These are phyloP conservation scores for Colletotrichum lentis DNA, from an alignment of 2,329 filamentous ascomycete species.

Conservation along the genomic window DNA sequence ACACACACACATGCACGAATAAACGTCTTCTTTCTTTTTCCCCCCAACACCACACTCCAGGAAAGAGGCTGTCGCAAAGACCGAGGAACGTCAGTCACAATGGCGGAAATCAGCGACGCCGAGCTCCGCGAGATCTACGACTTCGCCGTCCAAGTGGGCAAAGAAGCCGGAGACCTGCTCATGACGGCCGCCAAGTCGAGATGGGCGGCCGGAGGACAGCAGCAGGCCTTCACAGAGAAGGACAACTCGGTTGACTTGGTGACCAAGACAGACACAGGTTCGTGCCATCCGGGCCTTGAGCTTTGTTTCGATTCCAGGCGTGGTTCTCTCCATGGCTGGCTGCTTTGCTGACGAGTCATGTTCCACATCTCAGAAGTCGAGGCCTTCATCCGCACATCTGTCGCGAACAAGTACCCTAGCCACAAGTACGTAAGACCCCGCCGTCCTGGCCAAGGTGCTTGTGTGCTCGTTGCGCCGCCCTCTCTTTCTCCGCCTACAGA, in stretches of 20 bases:
- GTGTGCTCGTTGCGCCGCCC: conserved; percentile 3
- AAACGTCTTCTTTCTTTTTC: background rate
- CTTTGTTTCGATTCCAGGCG: too few species aligned
- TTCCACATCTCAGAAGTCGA: conserved; percentile 67
- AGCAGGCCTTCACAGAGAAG: conserved; percentile 66
- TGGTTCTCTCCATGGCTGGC: background rate
- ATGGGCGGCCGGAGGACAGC: conserved; percentile 50
- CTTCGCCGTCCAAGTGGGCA: conserved; percentile 75
- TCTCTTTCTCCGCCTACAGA: too few species aligned
- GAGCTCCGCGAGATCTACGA: conserved; percentile 72
- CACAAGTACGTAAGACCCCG: conserved; percentile 64
- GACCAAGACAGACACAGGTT: conserved; percentile 78
- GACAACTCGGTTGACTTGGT: conserved; percentile 80
- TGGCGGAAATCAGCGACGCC: conserved; percentile 46
- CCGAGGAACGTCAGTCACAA: conserved; percentile 11
- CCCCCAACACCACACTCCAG: conserved; percentile 19
- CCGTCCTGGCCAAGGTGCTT: background rate
- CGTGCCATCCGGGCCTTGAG: conserved; percentile 32
- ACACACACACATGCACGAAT: too few species aligned
- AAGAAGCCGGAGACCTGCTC: conserved; percentile 73
- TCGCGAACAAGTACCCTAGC: conserved; percentile 67
- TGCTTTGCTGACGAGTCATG: conserved; percentile 7
- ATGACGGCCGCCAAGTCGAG: conserved; percentile 69
- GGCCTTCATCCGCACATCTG: conserved; percentile 69
- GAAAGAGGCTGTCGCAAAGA: too few species aligned